phyloP scores from a whole-genome alignment of 2,329 filamentous ascomycete species.

The Cladorrhinum sp. region DNA sequence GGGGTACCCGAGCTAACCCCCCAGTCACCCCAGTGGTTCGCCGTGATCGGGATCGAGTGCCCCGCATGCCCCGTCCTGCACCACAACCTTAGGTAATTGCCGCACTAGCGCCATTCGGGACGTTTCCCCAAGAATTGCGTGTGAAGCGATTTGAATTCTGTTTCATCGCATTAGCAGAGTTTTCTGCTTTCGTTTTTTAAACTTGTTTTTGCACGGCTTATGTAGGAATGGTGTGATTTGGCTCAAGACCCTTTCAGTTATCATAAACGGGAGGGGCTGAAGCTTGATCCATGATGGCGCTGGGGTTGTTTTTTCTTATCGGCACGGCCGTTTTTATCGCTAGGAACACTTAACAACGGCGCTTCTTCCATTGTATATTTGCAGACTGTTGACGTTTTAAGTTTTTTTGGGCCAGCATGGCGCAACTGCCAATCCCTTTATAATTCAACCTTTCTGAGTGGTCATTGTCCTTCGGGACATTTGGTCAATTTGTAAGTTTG shows the following conservation, averaged over 20 bases:
- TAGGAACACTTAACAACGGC: background rate
- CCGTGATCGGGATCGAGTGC: slow-evolving; percentile 6
- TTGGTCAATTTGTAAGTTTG: slow-evolving; percentile 29
- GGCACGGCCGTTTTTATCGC: background rate
- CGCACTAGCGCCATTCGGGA: background rate
- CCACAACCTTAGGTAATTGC: slow-evolving; percentile 7
- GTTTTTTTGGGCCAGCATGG: no score
- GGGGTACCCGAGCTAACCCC: background rate
- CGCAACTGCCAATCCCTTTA: no score
- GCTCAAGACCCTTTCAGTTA: background rate
- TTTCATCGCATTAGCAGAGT: background rate
- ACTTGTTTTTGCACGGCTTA: background rate
- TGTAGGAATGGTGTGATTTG: background rate
- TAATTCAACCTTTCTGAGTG: background rate
- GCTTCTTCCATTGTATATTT: no score
- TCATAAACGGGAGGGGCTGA: background rate
- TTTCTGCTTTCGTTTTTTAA: background rate
- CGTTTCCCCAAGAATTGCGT: background rate
- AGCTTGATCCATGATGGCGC: background rate
- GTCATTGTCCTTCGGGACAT: slow-evolving; percentile 26
- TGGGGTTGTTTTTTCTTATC: no score
- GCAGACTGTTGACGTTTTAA: no score
- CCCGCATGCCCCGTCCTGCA: background rate
- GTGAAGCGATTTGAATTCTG: background rate
- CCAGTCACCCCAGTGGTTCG: background rate